These are phyloP conservation scores for Quercus aquifolioides DNA, from an alignment of 306 rosid species.

Conservation along the genomic window DNA sequence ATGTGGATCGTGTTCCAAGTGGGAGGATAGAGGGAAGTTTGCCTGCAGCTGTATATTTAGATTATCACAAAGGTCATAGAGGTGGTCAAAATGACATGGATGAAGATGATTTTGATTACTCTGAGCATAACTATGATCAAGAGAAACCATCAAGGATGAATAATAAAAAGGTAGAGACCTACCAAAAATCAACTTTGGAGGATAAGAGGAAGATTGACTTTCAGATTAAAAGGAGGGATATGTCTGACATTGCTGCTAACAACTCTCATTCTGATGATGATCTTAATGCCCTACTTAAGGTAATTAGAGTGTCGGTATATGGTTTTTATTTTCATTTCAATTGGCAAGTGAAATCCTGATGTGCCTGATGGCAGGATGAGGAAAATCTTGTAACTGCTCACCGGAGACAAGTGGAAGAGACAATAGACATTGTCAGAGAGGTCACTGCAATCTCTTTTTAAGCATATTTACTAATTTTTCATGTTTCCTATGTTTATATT, in stretches of 20 bases:
- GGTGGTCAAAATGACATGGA: constrained; percentile 44
- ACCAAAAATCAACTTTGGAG: constrained; percentile 33
- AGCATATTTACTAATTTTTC: neutral
- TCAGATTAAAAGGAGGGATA: constrained; percentile 40
- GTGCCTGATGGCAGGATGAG: constrained; percentile 63
- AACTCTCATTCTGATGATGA: constrained; percentile 54
- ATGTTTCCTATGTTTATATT: neutral
- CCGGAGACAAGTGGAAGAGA: constrained; percentile 85
- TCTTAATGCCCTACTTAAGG: constrained; percentile 72
- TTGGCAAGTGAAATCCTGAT: constrained; percentile 16
- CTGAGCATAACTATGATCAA: constrained; percentile 43
- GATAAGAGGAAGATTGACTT: constrained; percentile 45
- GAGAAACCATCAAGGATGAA: constrained; percentile 38
- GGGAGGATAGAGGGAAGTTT: constrained; percentile 57
- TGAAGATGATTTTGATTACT: constrained; percentile 48
- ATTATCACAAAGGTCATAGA: constrained; percentile 46
- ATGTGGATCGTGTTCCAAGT: constrained; percentile 53
- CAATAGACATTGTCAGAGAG: constrained; percentile 83
- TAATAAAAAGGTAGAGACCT: constrained; percentile 40
- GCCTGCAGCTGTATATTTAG: constrained; percentile 42
- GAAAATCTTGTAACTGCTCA: constrained; percentile 84
- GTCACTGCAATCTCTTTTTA: constrained; percentile 29
- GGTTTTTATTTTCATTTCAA: constrained; percentile 4
- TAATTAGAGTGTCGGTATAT: constrained; percentile 22
- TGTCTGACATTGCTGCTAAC: constrained; percentile 31